These are phyloP conservation scores for Sesbania bispinosa DNA, from an alignment of 306 rosid genomes.

Conservation along the genomic window DNA sequence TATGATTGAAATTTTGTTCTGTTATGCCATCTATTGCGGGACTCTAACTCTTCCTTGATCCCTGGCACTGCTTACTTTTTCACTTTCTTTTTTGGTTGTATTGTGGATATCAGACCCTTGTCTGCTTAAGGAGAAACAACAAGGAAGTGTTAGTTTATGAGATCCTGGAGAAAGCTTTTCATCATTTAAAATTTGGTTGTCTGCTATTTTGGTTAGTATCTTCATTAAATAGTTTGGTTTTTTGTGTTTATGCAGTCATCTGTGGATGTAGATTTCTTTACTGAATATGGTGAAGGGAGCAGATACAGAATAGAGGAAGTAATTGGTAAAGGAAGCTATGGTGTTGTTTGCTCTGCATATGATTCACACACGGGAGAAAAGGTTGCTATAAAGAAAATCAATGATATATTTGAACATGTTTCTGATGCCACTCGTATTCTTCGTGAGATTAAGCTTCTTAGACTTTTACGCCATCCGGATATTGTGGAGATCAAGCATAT, in stretches of 20 bases:
- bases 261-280: constrained; percentile 91
- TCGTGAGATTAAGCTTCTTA: constrained; percentile 97
- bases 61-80: neutral
- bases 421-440: constrained; percentile 98
- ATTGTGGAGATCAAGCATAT: constrained; percentile 99
- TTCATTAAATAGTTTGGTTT: constrained; percentile 25
- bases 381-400: constrained; percentile 96
- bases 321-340: constrained; percentile 99
- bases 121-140: constrained; percentile 11
- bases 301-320: constrained; percentile 99
- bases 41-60: constrained; percentile 14
- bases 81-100: constrained; percentile 2
- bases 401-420: constrained; percentile 97
- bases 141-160: neutral
- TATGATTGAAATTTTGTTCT: constrained; percentile 1
- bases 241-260: constrained; percentile 60
- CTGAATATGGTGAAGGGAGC: constrained; percentile 97
- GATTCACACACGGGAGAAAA: constrained; percentile 90
- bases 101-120: neutral
- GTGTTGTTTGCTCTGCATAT: constrained; percentile 97
- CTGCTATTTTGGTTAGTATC: constrained; percentile 6
- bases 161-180: neutral
- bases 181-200: neutral
- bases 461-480: constrained; percentile 93
- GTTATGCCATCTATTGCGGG: neutral